A percentile compares a stretch with the other conserved stretches of the same genome.
These are phyloP conservation scores for Jackrogersella multiformis DNA, from an alignment of 495 filamentous ascomycete genomes.

Conservation along the genomic window DNA sequence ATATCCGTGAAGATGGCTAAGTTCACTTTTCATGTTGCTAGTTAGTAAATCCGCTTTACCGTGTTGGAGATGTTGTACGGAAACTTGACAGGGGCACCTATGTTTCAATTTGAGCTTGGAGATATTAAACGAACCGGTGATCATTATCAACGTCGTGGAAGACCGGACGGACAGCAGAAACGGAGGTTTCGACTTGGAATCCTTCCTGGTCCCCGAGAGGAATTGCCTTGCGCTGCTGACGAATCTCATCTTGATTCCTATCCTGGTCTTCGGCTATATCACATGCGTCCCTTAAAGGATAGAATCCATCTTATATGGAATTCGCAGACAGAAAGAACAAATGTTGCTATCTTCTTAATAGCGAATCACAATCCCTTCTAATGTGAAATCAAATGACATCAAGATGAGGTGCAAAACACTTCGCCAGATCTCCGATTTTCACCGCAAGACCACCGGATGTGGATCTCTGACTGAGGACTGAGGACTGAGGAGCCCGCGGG, in stretches of 20 bases:
- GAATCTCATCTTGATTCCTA: conserved; percentile 26
- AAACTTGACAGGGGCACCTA: too few relatives aligned
- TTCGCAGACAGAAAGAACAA: not conserved
- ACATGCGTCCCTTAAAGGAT: not conserved
- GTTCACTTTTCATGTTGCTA: conserved; percentile 13
- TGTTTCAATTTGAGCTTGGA: conserved; percentile 11
- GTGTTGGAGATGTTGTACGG: not conserved
- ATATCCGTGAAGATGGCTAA: conserved; percentile 72
- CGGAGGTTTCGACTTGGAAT: conserved; percentile 62
- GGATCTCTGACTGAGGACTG: too few relatives aligned
- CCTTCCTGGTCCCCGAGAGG: conserved; percentile 49
- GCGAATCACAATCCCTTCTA: not conserved
- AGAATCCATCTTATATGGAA: not conserved
- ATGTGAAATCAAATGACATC: conserved; percentile 1
- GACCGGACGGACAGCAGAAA: conserved; percentile 63
- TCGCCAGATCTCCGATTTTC: not conserved
- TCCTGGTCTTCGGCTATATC: not conserved
- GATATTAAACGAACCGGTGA: conserved; percentile 43
- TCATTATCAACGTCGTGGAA: conserved; percentile 54
- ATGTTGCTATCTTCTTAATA: not conserved
- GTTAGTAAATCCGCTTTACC: conserved; percentile 8
- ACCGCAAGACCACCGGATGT: not conserved
- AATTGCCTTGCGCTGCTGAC: conserved; percentile 39
- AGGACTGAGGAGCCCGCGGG: conserved; percentile 29
- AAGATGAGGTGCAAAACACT: conserved; percentile 1